Percentiles rank a stretch among this genome's conserved stretches.
Conservation (phyloP, 495 filamentous ascomycete genomes). For the Aspergillus olivimuriae region DNA sequence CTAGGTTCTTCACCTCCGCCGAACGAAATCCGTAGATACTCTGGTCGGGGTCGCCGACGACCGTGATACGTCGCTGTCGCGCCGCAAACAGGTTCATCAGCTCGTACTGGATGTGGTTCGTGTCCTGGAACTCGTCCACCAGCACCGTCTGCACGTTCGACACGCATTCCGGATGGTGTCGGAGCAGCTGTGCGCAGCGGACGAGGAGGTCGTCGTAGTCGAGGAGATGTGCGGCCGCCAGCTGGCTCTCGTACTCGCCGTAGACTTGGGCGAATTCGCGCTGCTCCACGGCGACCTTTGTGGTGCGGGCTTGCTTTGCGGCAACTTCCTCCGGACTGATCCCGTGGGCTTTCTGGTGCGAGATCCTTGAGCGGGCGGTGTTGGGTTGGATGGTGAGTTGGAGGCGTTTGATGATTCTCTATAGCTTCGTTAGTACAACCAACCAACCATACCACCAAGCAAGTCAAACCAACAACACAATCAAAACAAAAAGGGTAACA, state of each 20-base stretch:
- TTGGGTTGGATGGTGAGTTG: conserved; percentile 62
- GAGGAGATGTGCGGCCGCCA: conserved; percentile 72
- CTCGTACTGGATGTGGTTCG: conserved; percentile 91
- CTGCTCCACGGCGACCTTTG: conserved; percentile 54
- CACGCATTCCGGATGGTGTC: conserved; percentile 73
- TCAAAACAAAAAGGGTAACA: conserved; percentile 3
- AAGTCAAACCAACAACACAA: background rate
- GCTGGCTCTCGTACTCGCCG: conserved; percentile 67
- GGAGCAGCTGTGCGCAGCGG: conserved; percentile 75
- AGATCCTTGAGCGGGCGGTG: conserved; percentile 68
- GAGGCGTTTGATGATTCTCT: conserved; percentile 75
- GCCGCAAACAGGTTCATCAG: conserved; percentile 87
- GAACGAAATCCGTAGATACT: conserved; percentile 99
- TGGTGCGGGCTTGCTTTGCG: conserved; percentile 28
- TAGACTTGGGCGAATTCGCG: conserved; percentile 72
- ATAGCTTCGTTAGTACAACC: conserved; percentile 4
- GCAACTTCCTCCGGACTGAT: conserved; percentile 38
- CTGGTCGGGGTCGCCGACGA: conserved; percentile 96
- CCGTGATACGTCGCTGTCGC: conserved; percentile 66
- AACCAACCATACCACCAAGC: background rate
- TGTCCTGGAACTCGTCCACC: conserved; percentile 98
- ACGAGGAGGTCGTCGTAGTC: conserved; percentile 95
- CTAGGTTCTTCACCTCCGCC: conserved; percentile 87
- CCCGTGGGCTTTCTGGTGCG: conserved; percentile 75
- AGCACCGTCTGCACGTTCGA: conserved; percentile 86